Base-by-base conservation (phyloP, 2,329 filamentous ascomycete genomes). In the Domatiomyces globalis region DNA sequence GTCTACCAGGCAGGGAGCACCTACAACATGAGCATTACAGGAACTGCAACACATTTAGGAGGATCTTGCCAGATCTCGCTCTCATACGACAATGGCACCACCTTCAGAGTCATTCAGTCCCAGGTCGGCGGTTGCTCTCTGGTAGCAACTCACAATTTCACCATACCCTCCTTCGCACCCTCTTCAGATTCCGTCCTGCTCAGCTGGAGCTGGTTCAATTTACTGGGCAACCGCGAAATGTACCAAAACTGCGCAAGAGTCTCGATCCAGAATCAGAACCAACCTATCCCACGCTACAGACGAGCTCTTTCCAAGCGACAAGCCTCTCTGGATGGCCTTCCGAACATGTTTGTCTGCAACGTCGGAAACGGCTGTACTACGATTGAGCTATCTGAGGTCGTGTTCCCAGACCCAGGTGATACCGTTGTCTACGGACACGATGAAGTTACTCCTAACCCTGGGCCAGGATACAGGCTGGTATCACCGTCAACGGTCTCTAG, bases 171-270 rank as follows among this genome's bases (percentile, higher is more conserved):
- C 2, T 79, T 83, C 57, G 78, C 79, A 1, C 78, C 79, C n/a
- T 12, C 55, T n/a, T 60, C 56, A 54, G 71, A 67, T 67, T 76
- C 81, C 33, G 83, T 79, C 52, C 65, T 89, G 45, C 76, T 89
- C 48, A 79, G 80, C 39, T 90, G 86, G 86, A 80, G 79, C 22
- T 86, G 83, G 83, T 83, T 85, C 70, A 87, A 87, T 72, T 71
- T 80, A 57, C 67, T 84, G 43, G 85, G 85, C 22, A 88, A 88
- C 69, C 77, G 85, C 46, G 85, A 90, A 66, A 85, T 85, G 78
- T 92, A 92, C 75, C 87, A 87, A 83, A 87, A 87, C 69, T 92
- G 86, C 63, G 85, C 85, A 6, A 73, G 77, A 49, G 76, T 89
- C 60, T 79, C 76, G 55, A 80, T 88, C 36, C 63, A 67, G 2